Conservation (phyloP, 306 rosid species). For the Medicago lupulina region DNA sequence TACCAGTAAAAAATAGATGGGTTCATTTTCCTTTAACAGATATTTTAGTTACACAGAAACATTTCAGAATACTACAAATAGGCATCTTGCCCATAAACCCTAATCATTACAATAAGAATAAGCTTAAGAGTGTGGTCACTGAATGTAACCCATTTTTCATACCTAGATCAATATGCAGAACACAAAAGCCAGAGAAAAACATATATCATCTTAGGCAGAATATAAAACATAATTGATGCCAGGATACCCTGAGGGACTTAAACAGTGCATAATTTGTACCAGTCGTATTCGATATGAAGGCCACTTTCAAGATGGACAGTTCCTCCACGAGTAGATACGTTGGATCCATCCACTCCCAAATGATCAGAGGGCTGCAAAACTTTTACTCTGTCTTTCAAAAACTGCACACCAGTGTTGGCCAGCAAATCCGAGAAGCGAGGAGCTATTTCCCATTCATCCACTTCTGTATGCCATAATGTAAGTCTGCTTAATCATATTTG, state of each 20-base stretch:
- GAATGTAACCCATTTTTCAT: conserved; percentile 13
- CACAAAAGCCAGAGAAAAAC: conserved; percentile 20
- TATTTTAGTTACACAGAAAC: conserved; percentile 33
- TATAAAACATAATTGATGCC: conserved; percentile 13
- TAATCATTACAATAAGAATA: conserved; percentile 28
- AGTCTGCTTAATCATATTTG: conserved; percentile 38
- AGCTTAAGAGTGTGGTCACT: conserved; percentile 11
- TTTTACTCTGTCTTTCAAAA: conserved; percentile 84
- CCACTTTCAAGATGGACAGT: conserved; percentile 92
- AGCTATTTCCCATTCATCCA: conserved; percentile 97
- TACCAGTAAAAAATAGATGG: background rate
- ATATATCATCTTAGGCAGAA: conserved; percentile 28
- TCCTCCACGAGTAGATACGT: conserved; percentile 66
- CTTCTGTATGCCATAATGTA: conserved; percentile 62
- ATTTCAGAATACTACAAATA: conserved; percentile 25
- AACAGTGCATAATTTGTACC: conserved; percentile 56
- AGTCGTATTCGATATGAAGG: conserved; percentile 88
- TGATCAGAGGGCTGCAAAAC: conserved; percentile 69
- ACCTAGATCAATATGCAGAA: conserved; percentile 19
- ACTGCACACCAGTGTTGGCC: conserved; percentile 71
- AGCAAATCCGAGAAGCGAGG: conserved; percentile 90
- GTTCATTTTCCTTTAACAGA: conserved; percentile 30
- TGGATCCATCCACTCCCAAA: conserved; percentile 57
- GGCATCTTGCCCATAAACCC: conserved; percentile 28
- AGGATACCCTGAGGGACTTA: conserved; percentile 27